A percentile compares a stretch with the other conserved stretches of the same genome.
Evolutionary conservation across 164 flowering plant genomes (phyloP).

Genomic region (Amborella trichopoda): DNA sequence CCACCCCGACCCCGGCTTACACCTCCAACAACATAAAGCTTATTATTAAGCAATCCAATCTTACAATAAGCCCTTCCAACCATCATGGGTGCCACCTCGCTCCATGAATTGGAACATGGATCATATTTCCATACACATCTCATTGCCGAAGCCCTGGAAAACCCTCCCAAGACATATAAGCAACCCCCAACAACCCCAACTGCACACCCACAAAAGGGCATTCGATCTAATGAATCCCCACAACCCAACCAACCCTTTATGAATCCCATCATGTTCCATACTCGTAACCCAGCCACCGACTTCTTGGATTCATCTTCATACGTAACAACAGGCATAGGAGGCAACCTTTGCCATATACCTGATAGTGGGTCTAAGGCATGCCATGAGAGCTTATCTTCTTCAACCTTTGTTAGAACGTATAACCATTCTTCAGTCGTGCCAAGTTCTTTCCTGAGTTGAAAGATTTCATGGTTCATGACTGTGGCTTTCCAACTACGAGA

Average conservation of each 20-base stretch:
- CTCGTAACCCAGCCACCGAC: constrained; percentile 24
- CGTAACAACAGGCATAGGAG: constrained; percentile 49
- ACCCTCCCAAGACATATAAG: constrained; percentile 84
- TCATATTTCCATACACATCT: constrained; percentile 62
- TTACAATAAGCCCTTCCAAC: constrained; percentile 29
- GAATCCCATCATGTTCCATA: constrained; percentile 37
- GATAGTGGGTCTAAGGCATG: constrained; percentile 62
- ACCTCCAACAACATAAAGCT: constrained; percentile 58
- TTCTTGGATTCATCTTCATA: constrained; percentile 32
- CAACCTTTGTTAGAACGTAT: constrained; percentile 45
- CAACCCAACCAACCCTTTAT: constrained; percentile 64
- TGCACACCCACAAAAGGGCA: constrained; percentile 75
- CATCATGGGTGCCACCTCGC: constrained; percentile 31
- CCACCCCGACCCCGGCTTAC: constrained; percentile 64
- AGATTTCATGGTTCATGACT: constrained; percentile 44
- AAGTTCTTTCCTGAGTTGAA: constrained; percentile 48
- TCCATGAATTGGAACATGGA: constrained; percentile 65
- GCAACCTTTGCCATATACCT: constrained; percentile 60
- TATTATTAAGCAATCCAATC: constrained; percentile 21
- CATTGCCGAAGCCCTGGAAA: constrained; percentile 53
- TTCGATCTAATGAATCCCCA: constrained; percentile 33
- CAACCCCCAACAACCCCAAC: constrained; percentile 67
- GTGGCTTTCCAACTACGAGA: constrained; percentile 60
- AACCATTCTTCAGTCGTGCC: constrained; percentile 75
- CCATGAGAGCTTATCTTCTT: constrained; percentile 54